Conservation (phyloP, 257 asterid species). For the Solanum virginianum region DNA sequence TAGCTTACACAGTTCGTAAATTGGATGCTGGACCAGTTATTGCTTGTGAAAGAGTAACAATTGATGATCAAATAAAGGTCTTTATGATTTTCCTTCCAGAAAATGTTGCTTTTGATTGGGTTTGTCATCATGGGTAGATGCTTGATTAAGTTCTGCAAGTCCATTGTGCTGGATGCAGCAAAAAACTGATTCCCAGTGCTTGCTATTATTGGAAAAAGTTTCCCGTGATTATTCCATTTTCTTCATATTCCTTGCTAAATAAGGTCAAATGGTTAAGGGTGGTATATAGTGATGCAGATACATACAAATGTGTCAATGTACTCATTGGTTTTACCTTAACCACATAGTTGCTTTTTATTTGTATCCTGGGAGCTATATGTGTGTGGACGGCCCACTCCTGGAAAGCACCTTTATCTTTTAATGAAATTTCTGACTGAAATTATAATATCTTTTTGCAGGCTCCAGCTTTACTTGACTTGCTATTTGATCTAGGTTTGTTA, state of each 20-base stretch:
- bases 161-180: background rate
- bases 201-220: background rate
- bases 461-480: conserved; percentile 69
- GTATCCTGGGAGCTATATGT: background rate
- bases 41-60: conserved; percentile 41
- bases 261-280: background rate
- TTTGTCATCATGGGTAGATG: background rate
- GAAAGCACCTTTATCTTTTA: background rate
- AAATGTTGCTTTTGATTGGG: background rate
- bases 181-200: background rate
- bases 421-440: conserved; percentile 3
- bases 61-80: conserved; percentile 80
- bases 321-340: background rate
- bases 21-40: conserved; percentile 95
- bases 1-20: conserved; percentile 80
- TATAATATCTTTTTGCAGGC: conserved; percentile 53
- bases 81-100: background rate
- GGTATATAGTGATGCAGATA: background rate
- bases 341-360: background rate
- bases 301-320: background rate
- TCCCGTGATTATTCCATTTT: background rate
- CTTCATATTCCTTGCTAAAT: background rate
- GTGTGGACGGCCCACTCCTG: background rate
- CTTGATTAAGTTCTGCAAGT: background rate
- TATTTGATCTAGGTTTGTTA: conserved; percentile 55